Base-by-base conservation (phyloP, 2,329 filamentous ascomycete species). In the Clonostachys rhizophaga region DNA sequence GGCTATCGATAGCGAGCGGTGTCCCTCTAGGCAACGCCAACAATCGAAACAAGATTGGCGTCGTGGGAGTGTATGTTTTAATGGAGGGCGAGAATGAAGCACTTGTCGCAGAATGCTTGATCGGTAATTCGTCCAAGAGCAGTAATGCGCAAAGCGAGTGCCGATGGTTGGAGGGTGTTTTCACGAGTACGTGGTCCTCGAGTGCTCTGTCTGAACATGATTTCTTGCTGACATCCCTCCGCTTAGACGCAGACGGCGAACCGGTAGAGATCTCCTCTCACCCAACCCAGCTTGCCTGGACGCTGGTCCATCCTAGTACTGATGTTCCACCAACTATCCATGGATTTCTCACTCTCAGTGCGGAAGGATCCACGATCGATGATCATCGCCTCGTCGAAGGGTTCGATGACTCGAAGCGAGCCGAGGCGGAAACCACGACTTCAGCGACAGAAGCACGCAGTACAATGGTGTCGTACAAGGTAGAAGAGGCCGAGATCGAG, bases 31-130 rank as follows among this genome's bases (percentile, higher is more conserved):
- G 24, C 24, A 30, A 9, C 24, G 10, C 24, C 3, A 30, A 8
- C 24, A 10, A 30, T 30, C 24, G 24, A 30, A 30, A 30, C 24
- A 30, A 30, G 9, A 30, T 8, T 6, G 24, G 10, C 36, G 11
- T 6, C 9, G 24, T 4, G 36, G 47, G 9, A 43, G 36, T 4
- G 42, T 30, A 10, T 35, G 46, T 9, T 49, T 52, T 52, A 2
- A 43, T 56, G 5, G 42, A 54, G 33, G 51, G 49, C 6, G 44
- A 50, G 3, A 44, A 49, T 24, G 49, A 49, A 6, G 34, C 56
- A 10, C 33, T 45, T 11, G 47, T 54, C 1, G 36, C 36, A 18
- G 36, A 39, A 11, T 39, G 36, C 36, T 18, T 9, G 7, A n/a
- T 39, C 12, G 3, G 1, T 30, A 2, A 39, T 8, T 18, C 36